Base-by-base conservation (phyloP, 345 rosid genomes). In the Turnera subulata region DNA sequence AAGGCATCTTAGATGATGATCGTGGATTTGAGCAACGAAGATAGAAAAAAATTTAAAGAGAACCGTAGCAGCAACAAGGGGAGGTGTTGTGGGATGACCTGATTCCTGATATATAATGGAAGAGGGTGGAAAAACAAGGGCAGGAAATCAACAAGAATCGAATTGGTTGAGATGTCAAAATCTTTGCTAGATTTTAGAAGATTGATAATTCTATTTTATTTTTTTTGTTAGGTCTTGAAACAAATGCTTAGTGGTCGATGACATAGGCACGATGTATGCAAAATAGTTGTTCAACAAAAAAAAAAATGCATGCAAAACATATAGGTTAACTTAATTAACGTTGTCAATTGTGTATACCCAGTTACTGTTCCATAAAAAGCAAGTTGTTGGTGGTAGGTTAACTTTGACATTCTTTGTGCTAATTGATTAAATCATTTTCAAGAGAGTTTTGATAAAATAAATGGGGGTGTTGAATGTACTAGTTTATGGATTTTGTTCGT, bases 81-180 rank as follows among this genome's bases (percentile, higher is more conserved):
- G 43, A 33, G 43, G 43, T 26, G 48, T 3, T 9, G 37, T 24
- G 9, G 10, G 17, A 51, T 26, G 50, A 43, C 13, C 14, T 6
- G 24, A 29, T 43, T 32, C 35, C 2, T 17, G 1, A 14, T 63
- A 47, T 49, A 53, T 53, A 29, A 53, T 26, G 43, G 50, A 58
- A 21, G 55, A 59, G 67, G 59, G 53, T 16, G 6, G 56, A n/a
- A 18, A 45, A 9, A 53, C 50, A 50, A 23, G 22, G 6, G 15
- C 14, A 40, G 58, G 59, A 52, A 16, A 37, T 5, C 1, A 54
- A 45, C 40, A 62, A 68, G 65, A 62, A 71, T 50, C 50, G 38
- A 65, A 69, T 70, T 73, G 75, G 85, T 73, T 80, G 82, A 70
- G 79, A 75, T 56, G 88, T 73, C 88, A 59, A 73, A 65, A 59